Evolutionary conservation across 2,329 filamentous ascomycete genomes (phyloP), one percentile per base, ranked within the genome.

Genomic region (Aspergillus jensenii): DNA sequence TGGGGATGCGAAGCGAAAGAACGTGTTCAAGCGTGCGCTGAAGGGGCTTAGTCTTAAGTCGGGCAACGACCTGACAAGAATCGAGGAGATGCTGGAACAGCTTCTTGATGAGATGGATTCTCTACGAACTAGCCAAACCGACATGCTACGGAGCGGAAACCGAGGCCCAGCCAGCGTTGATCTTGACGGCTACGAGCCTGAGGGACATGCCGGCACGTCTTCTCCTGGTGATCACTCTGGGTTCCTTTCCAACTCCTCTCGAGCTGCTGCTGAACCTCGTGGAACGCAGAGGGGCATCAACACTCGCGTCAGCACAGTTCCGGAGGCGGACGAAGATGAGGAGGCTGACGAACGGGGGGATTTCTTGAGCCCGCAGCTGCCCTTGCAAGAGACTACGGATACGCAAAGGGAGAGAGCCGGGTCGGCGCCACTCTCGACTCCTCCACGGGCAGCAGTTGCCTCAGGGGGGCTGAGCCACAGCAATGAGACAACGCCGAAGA

Each of bases 11-110:
- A 97, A 97, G 84, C 92, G 91, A 71, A 90, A 91, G 76, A 96
- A 91, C 70, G 85, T 99, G n/a, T 95, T 98, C 78, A 90, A 89
- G 68, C 87, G 93, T 62, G 95, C 95, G n/a, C 81, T 99, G 50
- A 93, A 96, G 72, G 93, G 93, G 3, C 81, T 99, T 50, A 91
- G 91, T 66, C 84, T 89, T 70, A 96, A 95, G 78, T 93, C 91
- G 52, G 87, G 89, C 7, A 93, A 90, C 67, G 95, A 99, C 67
- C 84, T 97, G 52, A 86, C 87, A 63, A 90, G 91, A 66, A 96
- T 97, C 61, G 91, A 95, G 73, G 89, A 91, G 60, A 93, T 95
- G 89, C 84, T 99, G 35, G 90, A 95, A 74, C 92, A 96, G 71
- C 84, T 99, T 21, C 85, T 99, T 19, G 90, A 87, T 51, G 95